These are phyloP conservation scores for Coemansia sp. DNA, from an alignment of 192 early-diverging fungal species.

Conservation along the genomic window DNA sequence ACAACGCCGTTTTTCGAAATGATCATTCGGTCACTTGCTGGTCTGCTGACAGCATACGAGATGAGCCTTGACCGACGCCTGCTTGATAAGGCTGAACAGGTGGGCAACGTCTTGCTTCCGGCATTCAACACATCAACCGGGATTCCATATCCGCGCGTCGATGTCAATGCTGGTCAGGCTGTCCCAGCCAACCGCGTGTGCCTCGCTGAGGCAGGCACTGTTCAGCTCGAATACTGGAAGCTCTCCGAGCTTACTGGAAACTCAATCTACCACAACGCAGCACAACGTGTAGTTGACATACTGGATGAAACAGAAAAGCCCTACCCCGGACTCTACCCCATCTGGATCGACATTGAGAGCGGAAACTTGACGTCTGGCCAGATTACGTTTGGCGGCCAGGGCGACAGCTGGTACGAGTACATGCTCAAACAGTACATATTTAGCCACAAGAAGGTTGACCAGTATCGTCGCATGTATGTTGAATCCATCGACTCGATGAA, in stretches of 20 bases:
- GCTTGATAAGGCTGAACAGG: conserved; percentile 66
- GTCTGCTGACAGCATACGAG: conserved; percentile 82
- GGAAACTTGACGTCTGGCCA: conserved; percentile 31
- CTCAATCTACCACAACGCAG: conserved; percentile 58
- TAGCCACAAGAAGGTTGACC: conserved; percentile 29
- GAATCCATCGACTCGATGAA: conserved; percentile 52
- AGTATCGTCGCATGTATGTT: conserved; percentile 52
- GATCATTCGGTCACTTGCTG: conserved; percentile 77
- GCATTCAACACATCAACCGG: conserved; percentile 75
- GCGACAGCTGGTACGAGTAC: conserved; percentile 57
- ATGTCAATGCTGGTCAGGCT: conserved; percentile 47
- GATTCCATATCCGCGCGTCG: conserved; percentile 65
- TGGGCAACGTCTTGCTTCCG: conserved; percentile 65
- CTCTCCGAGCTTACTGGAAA: conserved; percentile 77
- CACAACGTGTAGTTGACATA: conserved; percentile 57
- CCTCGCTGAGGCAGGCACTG: conserved; percentile 70
- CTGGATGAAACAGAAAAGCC: conserved; percentile 46
- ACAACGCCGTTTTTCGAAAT: conserved; percentile 80
- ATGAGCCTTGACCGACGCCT: conserved; percentile 67
- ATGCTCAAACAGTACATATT: conserved; percentile 54
- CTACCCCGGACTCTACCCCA: conserved; percentile 59
- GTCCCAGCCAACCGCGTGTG: conserved; percentile 19
- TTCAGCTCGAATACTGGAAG: conserved; percentile 82
- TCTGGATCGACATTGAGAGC: conserved; percentile 50
- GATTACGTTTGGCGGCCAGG: conserved; percentile 51